phyloP scores from a whole-genome alignment of 129 eudicot species.

The Flaveria brownii region DNA sequence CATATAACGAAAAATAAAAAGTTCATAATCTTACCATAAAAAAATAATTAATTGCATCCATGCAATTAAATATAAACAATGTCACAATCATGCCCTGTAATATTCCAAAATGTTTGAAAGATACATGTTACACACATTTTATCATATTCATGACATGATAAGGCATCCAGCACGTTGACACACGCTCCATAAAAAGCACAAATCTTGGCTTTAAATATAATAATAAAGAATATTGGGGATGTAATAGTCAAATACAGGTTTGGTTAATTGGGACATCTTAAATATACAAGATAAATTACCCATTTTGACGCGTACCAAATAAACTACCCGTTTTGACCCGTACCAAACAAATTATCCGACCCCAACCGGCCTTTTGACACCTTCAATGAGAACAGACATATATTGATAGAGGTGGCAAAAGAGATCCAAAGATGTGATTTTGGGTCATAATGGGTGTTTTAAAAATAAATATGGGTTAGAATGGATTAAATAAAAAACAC shows the following conservation, averaged over 20 bases:
- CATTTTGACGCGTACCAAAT: background rate
- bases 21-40: background rate
- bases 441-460: too few relatives aligned
- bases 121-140: background rate
- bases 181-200: background rate
- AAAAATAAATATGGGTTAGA: too few relatives aligned
- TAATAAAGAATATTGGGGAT: background rate
- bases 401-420: too few relatives aligned
- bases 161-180: background rate
- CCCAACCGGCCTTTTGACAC: background rate
- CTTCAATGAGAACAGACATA: background rate
- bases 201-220: background rate
- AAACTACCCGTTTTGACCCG: background rate
- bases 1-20: too few relatives aligned
- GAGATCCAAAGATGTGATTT: too few relatives aligned
- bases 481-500: too few relatives aligned
- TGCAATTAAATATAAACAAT: background rate
- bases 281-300: background rate
- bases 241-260: background rate
- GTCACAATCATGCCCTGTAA: background rate
- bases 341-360: background rate
- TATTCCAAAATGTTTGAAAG: background rate
- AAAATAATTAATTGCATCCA: background rate
- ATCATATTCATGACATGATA: conserved; percentile 1
- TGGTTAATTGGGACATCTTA: background rate